Evolutionary conservation across 805 yeast species (phyloP), one percentile per base, ranked within the genome.

Genomic region (Cyberlindnera veronae): DNA sequence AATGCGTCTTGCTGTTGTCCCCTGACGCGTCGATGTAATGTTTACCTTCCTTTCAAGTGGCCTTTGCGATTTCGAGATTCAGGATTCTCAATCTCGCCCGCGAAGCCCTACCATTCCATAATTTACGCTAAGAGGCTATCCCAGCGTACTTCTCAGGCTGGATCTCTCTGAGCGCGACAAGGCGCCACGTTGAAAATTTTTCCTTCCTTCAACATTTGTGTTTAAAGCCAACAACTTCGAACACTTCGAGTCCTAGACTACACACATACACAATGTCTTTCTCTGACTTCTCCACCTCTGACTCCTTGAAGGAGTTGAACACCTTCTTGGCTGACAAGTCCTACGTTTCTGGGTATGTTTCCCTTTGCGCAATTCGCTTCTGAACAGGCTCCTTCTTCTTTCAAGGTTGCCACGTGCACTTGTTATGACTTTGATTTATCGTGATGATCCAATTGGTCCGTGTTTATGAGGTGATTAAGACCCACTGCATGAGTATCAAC

Each of bases 401-500:
- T n/a, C n/a, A n/a, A n/a, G n/a, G n/a, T n/a, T n/a, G n/a, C n/a
- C n/a, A n/a, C n/a, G n/a, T n/a, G n/a, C n/a, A n/a, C n/a, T n/a
- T n/a, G n/a, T n/a, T n/a, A n/a, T n/a, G n/a, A n/a, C n/a, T n/a
- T n/a, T n/a, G n/a, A n/a, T n/a, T n/a, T n/a, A n/a, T n/a, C 40
- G 75, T 81, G 87, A 81, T 84, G 89, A 84, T 69, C 71, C 62
- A 63, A 42, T 82, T 85, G 95, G 95, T 85, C 95, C 95, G 90
- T 85, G 95, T 86, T 86, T 83, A 83, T 79, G 95, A 87, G 85
- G 89, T 81, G 95, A 87, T 81, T 77, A 84, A 84, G 91, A 83
- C 95, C 95, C 77, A 90, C 82, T 85, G 81, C 80, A 81, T 87
- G 95, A 86, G 90, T 84, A 86, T 79, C 80, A 82, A 46, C 56